phyloP scores from a whole-genome alignment of 1,284 basidiomycete genomes.

The Ganoderma meredithae region DNA sequence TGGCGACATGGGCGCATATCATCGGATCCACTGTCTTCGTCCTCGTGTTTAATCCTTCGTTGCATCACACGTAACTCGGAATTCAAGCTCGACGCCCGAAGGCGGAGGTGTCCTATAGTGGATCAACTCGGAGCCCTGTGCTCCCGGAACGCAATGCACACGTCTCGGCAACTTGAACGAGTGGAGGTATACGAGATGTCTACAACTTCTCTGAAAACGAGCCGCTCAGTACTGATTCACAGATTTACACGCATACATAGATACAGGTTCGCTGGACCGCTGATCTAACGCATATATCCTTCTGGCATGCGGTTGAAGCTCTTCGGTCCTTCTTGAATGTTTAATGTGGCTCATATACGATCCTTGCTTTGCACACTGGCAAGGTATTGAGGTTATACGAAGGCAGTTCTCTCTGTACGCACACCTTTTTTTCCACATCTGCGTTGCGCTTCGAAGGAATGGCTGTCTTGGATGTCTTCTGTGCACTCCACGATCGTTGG shows the following conservation, averaged over 20 bases:
- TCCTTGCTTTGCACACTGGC: neutral
- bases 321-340: neutral
- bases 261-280: too few relatives aligned
- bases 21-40: neutral
- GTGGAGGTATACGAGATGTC: too few relatives aligned
- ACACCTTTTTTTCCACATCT: neutral
- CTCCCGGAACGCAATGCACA: neutral
- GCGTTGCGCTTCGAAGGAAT: too few relatives aligned
- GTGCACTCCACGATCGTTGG: neutral
- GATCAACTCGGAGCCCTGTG: neutral
- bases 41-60: neutral
- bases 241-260: too few relatives aligned
- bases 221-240: too few relatives aligned
- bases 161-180: too few relatives aligned
- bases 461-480: too few relatives aligned
- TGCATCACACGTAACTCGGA: neutral
- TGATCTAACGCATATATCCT: too few relatives aligned
- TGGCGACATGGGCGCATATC: neutral
- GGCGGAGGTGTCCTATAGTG: neutral
- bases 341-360: neutral
- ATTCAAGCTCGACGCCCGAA: neutral
- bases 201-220: too few relatives aligned
- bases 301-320: too few relatives aligned
- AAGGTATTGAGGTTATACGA: neutral
- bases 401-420: neutral